Base-by-base conservation (phyloP, 1,139 yeast genomes). In the Scheffersomyces insectosa region DNA sequence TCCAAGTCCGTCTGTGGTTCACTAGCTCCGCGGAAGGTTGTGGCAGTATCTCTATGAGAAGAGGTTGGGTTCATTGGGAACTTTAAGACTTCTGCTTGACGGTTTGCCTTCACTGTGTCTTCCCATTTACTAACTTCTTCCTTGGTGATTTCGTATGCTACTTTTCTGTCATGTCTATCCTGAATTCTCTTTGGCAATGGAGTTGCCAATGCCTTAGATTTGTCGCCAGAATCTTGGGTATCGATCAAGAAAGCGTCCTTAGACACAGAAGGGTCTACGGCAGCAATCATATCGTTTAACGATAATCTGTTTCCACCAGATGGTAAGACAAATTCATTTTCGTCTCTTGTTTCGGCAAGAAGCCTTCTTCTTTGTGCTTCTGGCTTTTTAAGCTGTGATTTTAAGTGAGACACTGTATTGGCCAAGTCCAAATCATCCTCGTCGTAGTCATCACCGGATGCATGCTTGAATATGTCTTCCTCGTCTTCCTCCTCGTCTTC, bases 101-200 rank as follows among this genome's bases (percentile, higher is more conserved):
- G 80, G 55, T 88, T 86, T 44, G 81, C 77, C 50, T 83, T 82
- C 11, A 93, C 90, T 0, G 85, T 80, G 42, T 89, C 96, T 46
- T 83, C 80, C 98, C 99, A 93, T 64, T 85, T 87, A 46, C 82
- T 77, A 4, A 93, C 88, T 57, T 93, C 96, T 41, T 85, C 86
- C 52, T 85, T 89, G 40, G 97, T 83, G 28, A 93, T 79, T 43
- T 88, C 95, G 60, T 88, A 91, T 0, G 99, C 99, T 1, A 95
- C 98, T 48, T 76, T 77, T 59, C 99, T 80, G 55, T 91, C 97
- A 52, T 87, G 80, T 57, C 95, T 81, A 54, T 88, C 80, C 65
- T 90, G 96, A 43, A 93, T 84, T 53, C 95, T 79, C 54, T 80
- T 81, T 1, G 98, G 96, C 42, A 90, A 72, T 2, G 99, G 98